phyloP scores from a whole-genome alignment of 2,329 filamentous ascomycete species.

The Malbranchea cinnamomea region DNA sequence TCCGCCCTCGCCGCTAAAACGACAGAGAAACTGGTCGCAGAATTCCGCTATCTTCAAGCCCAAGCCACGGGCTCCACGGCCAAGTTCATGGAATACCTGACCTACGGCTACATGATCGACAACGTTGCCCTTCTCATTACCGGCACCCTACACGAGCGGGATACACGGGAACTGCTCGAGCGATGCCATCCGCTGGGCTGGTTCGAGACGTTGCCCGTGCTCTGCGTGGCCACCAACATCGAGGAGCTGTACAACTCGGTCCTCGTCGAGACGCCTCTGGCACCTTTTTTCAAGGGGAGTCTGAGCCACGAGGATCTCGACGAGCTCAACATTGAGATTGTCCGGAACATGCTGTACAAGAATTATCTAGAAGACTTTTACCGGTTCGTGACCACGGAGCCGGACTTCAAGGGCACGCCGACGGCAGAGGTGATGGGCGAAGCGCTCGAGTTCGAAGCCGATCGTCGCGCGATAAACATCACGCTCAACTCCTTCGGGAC shows the following conservation, averaged over 20 bases:
- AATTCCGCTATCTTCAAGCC: constrained; percentile 90
- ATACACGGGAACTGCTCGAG: constrained; percentile 88
- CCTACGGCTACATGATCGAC: constrained; percentile 99
- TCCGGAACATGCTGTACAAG: constrained; percentile 97
- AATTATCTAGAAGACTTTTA: constrained; percentile 98
- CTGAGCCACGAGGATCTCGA: constrained; percentile 93
- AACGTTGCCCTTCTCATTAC: constrained; percentile 97
- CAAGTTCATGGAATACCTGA: constrained; percentile 95
- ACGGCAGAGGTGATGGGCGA: constrained; percentile 93
- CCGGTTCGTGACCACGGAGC: constrained; percentile 77
- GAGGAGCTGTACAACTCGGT: constrained; percentile 98
- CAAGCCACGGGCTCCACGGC: constrained; percentile 84
- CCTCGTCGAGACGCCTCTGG: constrained; percentile 87
- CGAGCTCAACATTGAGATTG: constrained; percentile 98
- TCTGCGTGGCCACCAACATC: constrained; percentile 95
- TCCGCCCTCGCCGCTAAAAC: constrained; percentile 88
- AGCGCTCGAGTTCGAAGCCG: constrained; percentile 91
- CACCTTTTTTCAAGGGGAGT: constrained; percentile 93
- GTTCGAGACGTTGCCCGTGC: constrained; percentile 98
- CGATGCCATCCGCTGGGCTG: constrained; percentile 92
- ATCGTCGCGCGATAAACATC: constrained; percentile 94
- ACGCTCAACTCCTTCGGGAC: constrained; percentile 98
- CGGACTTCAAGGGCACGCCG: constrained; percentile 74
- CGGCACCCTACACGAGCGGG: constrained; percentile 89
- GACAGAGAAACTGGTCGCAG: constrained; percentile 93